Conservation (phyloP, 1,284 basidiomycete species). For the Neonothopanus nambi region DNA sequence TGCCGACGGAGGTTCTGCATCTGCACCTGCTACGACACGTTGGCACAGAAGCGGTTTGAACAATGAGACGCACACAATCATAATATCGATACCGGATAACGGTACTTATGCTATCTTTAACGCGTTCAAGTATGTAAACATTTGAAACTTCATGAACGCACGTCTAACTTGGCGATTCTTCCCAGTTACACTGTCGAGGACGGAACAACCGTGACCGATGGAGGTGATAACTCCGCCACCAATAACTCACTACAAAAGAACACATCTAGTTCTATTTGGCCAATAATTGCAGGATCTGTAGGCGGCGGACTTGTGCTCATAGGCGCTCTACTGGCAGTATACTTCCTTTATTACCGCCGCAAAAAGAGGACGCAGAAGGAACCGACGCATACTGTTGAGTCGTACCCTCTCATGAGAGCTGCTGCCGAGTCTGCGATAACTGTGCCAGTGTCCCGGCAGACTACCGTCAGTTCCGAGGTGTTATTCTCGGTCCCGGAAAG, state of each 20-base stretch:
- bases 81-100: neutral
- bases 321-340: neutral
- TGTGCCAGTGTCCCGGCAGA: too few species aligned
- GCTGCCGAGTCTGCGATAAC: too few species aligned
- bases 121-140: neutral
- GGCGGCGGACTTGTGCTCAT: neutral
- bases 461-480: too few species aligned
- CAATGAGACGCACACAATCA: constrained; percentile 1
- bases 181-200: neutral
- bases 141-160: neutral
- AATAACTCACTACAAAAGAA: too few species aligned
- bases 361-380: neutral
- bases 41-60: neutral
- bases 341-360: neutral
- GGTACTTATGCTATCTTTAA: neutral
- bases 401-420: too few species aligned
- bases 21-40: neutral
- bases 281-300: neutral
- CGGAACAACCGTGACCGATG: too few species aligned
- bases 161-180: neutral
- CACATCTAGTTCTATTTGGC: too few species aligned
- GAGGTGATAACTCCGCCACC: neutral
- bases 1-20: neutral
- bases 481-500: too few species aligned
- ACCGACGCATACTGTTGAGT: too few species aligned